A percentile compares a stretch with the other conserved stretches of the same genome.
These are phyloP conservation scores for Colletotrichum musicola DNA, from an alignment of 2,329 filamentous ascomycete species.

Conservation along the genomic window DNA sequence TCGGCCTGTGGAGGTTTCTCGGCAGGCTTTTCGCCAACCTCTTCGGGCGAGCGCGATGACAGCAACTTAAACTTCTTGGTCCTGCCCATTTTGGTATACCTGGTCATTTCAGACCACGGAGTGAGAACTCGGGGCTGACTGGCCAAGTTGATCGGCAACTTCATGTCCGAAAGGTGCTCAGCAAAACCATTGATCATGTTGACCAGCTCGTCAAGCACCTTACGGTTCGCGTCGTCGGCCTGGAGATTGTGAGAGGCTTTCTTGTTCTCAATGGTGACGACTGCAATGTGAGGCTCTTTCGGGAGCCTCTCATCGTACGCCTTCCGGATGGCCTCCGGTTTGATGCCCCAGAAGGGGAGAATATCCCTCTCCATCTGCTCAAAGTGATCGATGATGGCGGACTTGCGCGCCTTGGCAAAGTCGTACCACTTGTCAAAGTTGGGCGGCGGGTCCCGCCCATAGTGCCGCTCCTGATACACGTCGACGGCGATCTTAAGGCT, in stretches of 20 bases:
- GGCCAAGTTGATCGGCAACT: slow-evolving; percentile 84
- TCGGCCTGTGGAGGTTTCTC: slow-evolving; percentile 23
- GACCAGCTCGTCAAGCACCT: slow-evolving; percentile 60
- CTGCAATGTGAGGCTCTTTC: slow-evolving; percentile 57
- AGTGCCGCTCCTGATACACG: slow-evolving; percentile 64
- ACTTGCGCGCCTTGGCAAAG: slow-evolving; percentile 76
- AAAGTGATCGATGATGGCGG: slow-evolving; percentile 83
- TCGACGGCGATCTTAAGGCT: slow-evolving; percentile 60
- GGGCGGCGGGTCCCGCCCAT: slow-evolving; percentile 79
- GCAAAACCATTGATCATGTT: slow-evolving; percentile 80
- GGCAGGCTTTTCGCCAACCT: slow-evolving; percentile 11
- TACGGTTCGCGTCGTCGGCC: slow-evolving; percentile 47
- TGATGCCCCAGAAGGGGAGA: slow-evolving; percentile 81
- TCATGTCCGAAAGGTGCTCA: slow-evolving; percentile 83
- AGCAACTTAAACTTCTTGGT: slow-evolving; percentile 57
- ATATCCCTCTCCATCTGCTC: slow-evolving; percentile 82
- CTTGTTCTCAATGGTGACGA: slow-evolving; percentile 73
- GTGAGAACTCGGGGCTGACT: slow-evolving; percentile 80
- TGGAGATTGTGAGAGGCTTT: slow-evolving; percentile 60
- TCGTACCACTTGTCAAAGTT: slow-evolving; percentile 89
- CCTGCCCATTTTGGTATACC: slow-evolving; percentile 46
- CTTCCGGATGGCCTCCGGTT: slow-evolving; percentile 75
- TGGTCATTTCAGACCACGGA: slow-evolving; percentile 71
- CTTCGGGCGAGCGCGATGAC: slow-evolving; percentile 60
- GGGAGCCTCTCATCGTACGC: slow-evolving; percentile 58